phyloP scores from a whole-genome alignment of 2,329 filamentous ascomycete genomes.

The Westerdykella sp. region DNA sequence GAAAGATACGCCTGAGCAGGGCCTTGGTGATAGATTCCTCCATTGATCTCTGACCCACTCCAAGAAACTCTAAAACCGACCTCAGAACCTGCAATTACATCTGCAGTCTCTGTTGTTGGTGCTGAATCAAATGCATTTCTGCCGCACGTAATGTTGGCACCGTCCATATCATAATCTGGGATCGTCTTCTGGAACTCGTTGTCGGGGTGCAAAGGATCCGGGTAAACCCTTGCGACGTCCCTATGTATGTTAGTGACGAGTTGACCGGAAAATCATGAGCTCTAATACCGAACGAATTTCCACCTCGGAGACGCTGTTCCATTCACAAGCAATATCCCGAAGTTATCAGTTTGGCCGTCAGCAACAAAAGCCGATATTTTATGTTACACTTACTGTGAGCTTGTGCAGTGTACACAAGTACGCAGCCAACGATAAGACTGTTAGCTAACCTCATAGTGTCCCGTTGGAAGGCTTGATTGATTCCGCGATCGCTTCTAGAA shows the following conservation, averaged over 20 bases:
- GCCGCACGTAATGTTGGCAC: conserved; percentile 4
- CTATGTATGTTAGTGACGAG: no score
- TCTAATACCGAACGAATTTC: conserved; percentile 6
- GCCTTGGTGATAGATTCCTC: conserved; percentile 6
- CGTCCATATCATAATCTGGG: no score
- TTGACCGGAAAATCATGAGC: no score
- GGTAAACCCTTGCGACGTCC: no score
- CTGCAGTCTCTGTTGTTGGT: conserved; percentile 4
- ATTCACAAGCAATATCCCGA: conserved; percentile 7
- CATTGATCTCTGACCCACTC: neutral
- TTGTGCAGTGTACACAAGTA: no score
- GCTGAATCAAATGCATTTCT: conserved; percentile 2
- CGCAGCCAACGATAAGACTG: no score
- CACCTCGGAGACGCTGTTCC: conserved; percentile 4
- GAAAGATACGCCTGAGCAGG: conserved; percentile 7
- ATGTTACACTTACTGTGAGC: no score
- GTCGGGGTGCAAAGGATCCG: no score
- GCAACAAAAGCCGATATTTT: neutral
- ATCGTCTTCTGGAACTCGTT: no score
- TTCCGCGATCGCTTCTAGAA: no score
- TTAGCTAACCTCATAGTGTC: no score
- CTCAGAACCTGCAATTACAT: conserved; percentile 5
- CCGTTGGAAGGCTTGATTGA: no score
- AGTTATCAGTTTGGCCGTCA: conserved; percentile 5
- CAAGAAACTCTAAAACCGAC: conserved; percentile 2